Conservation (phyloP, 2,329 filamentous ascomycete species). For the Elsinoe perseae region DNA sequence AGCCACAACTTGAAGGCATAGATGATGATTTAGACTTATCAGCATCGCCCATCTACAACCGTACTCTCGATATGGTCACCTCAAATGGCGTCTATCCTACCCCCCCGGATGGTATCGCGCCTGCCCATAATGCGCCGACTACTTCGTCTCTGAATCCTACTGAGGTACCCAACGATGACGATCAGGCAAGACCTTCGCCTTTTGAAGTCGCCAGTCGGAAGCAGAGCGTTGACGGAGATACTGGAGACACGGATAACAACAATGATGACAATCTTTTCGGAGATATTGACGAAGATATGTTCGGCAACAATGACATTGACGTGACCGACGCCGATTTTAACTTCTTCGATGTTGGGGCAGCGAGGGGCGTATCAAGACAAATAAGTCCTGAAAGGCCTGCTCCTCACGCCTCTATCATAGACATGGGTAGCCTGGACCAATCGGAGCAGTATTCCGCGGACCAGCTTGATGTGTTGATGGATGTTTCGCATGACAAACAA, state of each 20-base stretch:
- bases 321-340: constrained; percentile 79
- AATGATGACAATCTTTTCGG: constrained; percentile 54
- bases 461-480: background rate
- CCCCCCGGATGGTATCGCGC: constrained; percentile 56
- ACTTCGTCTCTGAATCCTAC: constrained; percentile 19
- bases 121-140: constrained; percentile 20
- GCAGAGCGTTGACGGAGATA: constrained; percentile 48
- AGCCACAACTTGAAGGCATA: background rate
- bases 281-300: constrained; percentile 61
- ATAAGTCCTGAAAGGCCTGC: constrained; percentile 23
- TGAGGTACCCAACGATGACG: background rate
- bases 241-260: constrained; percentile 29
- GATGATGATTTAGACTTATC: constrained; percentile 12
- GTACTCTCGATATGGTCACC: constrained; percentile 30
- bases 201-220: constrained; percentile 28
- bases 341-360: constrained; percentile 62
- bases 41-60: constrained; percentile 19
- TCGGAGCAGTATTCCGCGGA: constrained; percentile 1
- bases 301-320: constrained; percentile 52
- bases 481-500: constrained; percentile 18
- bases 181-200: background rate
- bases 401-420: background rate
- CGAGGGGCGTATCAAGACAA: constrained; percentile 5
- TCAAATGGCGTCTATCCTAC: constrained; percentile 59
- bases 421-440: background rate